Evolutionary conservation across 345 rosid genomes (phyloP), one percentile per base, ranked within the genome.

Genomic region (Boechera retrofracta): DNA sequence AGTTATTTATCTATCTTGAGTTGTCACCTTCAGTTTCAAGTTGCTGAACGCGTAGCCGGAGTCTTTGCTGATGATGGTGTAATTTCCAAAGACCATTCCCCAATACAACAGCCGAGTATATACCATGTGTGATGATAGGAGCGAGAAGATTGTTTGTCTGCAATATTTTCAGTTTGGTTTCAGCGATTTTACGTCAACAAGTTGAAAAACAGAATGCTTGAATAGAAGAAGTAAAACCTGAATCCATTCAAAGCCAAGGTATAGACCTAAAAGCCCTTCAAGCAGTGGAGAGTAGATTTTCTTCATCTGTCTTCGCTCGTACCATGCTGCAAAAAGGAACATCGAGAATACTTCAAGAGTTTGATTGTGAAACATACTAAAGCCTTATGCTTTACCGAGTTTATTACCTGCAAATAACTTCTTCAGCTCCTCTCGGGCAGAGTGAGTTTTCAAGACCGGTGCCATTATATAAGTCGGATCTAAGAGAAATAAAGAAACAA

Each of bases 261-360:
- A 94, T 51, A 94, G 88, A 36, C 92, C 97, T 74, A 92, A 79
- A 51, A 94, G 81, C 35, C 98, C 97, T 88, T 94, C 97, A 9
- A 94, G 86, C n/a, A 94, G 91, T 7, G 97, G 98, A 35, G 98
- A 94, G 86, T 92, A 92, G 49, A 94, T 92, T 83, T 92, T 92
- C 75, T 87, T 94, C 98, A 94, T 92, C 67, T 94, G 97, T 85
- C 97, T 88, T 83, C 94, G 88, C 77, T 94, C 91, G 10, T 94
- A 94, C 98, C 98, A 92, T 10, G 97, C 98, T 92, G 89, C 83
- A 44, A 13, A 56, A 71, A 47, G 6, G 1, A 77, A 64, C 12
- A n/a, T 3, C 10, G 29, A 51, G 18, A 52, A 44, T 21, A 33
- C 6, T 28, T 36, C 6, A 28, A 64, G 73, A 64, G 10, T 45